A percentile compares a stretch with the other conserved stretches of the same genome.
These are phyloP conservation scores for Tetradesmus obliquus DNA, from an alignment of 139 green algal species.

Conservation along the genomic window DNA sequence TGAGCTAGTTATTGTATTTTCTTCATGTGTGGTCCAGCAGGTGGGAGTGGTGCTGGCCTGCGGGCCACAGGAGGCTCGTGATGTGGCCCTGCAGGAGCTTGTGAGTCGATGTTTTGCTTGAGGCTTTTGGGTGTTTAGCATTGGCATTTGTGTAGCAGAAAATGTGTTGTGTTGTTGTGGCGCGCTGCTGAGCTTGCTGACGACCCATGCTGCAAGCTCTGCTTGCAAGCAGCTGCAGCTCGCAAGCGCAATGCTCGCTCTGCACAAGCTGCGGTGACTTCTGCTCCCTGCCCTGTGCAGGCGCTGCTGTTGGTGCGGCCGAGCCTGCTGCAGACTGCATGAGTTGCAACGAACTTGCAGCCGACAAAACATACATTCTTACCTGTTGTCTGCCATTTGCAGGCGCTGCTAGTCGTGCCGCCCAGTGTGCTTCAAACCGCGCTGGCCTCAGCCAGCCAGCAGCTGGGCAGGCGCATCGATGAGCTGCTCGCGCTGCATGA, in stretches of 20 bases:
- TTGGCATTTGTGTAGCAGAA: no score
- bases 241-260: no score
- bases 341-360: no score
- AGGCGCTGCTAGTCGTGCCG: slow-evolving; percentile 48
- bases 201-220: no score
- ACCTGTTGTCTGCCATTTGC: neutral
- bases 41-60: slow-evolving; percentile 44
- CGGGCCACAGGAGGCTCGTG: neutral
- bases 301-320: slow-evolving; percentile 48
- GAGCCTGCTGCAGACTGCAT: no score
- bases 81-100: slow-evolving; percentile 23
- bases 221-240: no score
- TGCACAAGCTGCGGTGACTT: no score
- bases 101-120: neutral
- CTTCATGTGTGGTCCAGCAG: neutral
- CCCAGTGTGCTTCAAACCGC: slow-evolving; percentile 38
- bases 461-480: neutral
- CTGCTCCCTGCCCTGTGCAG: neutral
- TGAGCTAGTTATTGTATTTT: neutral
- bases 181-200: no score
- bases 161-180: no score
- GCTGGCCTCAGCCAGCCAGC: neutral
- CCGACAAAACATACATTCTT: neutral
- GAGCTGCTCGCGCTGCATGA: slow-evolving; percentile 19
- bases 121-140: no score